Evolutionary conservation across 495 filamentous ascomycete genomes (phyloP), one percentile per base, ranked within the genome.

Genomic region (Tetracladium setigerum): DNA sequence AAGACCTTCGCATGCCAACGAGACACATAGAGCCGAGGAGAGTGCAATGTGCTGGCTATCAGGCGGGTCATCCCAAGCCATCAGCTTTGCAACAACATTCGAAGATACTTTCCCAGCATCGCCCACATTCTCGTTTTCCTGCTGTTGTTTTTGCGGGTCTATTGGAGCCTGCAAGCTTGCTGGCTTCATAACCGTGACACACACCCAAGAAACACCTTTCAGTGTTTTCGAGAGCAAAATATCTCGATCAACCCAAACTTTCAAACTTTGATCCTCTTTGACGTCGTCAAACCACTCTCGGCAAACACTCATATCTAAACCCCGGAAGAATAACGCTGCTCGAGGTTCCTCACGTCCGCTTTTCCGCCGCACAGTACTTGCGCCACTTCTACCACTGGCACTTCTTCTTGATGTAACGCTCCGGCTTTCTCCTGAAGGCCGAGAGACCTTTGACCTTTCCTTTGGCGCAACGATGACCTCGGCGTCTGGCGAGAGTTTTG

Each of bases 381-480:
- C 68, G 30, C 72, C 74, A 58, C 86, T 95, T 66, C 78, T 82
- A 22, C 76, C 86, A 8, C 78, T 75, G n/a, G 62, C 65, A 56
- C 87, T 95, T 57, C 77, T 84, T 42, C 78, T 69, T 9, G 80
- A 73, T 4, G 83, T 78, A 16, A 87, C 82, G 62, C 86, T 96
- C 54, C 79, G 75, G 61, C 67, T 87, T 42, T 81, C 77, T 14
- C 73, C 67, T 27, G 70, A 67, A 41, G 40, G 46, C 38, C 67
- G 65, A 1, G 65, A 49, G 19, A 63, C 57, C 43, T 74, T 76
- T 18, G 70, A 57, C 38, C 73, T 63, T 0, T 65, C 81, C 63
- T 98, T 98, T 1, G 92, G 92, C 4, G 92, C 91, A 18, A 98
- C 94, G 48, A 95, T 90, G 41, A 97, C 89, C 65, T 98, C 92